phyloP scores from a whole-genome alignment of 768 basidiomycete species.

The Omphalotus guepiniiformis region DNA sequence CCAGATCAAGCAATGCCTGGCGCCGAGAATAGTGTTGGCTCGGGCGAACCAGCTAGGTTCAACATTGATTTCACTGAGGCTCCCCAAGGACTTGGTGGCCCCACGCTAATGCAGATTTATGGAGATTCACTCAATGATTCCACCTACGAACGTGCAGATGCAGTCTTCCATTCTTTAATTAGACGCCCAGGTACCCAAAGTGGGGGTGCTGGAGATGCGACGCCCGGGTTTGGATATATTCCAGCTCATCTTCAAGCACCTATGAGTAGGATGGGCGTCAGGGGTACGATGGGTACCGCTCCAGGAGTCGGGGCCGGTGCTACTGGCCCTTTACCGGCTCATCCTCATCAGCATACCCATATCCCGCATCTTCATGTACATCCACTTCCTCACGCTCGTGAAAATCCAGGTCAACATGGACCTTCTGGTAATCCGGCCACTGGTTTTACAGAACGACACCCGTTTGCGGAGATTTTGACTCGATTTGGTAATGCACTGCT shows the following conservation, averaged over 20 bases:
- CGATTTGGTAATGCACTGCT: no score
- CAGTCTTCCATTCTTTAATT: background rate
- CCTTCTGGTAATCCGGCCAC: background rate
- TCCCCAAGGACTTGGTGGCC: no score
- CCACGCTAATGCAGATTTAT: no score
- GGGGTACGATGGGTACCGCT: background rate
- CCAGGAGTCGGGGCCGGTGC: background rate
- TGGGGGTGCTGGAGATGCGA: no score
- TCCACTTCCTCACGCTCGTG: background rate
- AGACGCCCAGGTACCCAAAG: background rate
- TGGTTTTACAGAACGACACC: no score
- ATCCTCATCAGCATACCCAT: background rate
- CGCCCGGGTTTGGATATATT: no score
- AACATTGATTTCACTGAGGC: no score
- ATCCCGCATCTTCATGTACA: background rate
- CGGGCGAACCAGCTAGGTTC: no score
- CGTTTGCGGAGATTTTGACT: no score
- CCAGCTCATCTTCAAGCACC: no score
- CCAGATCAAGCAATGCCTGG: no score
- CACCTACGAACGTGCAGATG: background rate
- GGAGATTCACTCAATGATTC: background rate
- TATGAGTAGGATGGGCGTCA: background rate
- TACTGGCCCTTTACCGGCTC: background rate
- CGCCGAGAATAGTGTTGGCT: no score
- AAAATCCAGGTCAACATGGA: background rate